These are phyloP conservation scores for Talaromyces liani DNA, from an alignment of 495 filamentous ascomycete species.

Conservation along the genomic window DNA sequence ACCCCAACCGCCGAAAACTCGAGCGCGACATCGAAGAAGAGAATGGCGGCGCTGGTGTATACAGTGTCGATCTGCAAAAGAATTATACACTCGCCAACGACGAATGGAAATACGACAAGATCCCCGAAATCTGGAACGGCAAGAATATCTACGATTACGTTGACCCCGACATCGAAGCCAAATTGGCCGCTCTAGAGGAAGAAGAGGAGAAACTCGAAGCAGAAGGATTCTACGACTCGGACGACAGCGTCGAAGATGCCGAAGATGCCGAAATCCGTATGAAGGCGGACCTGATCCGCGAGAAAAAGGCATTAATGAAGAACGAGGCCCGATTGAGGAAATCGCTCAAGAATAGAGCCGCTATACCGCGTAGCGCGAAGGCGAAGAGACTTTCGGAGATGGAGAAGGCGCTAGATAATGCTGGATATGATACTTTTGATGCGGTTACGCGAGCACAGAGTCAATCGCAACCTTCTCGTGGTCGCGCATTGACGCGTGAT, in stretches of 20 bases:
- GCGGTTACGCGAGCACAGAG: slow-evolving; percentile 64
- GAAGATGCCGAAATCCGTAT: slow-evolving; percentile 78
- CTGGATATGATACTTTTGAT: slow-evolving; percentile 76
- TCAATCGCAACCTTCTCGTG: slow-evolving; percentile 50
- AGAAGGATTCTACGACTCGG: slow-evolving; percentile 71
- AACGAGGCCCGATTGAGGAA: slow-evolving; percentile 91
- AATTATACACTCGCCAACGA: slow-evolving; percentile 77
- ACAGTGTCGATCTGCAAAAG: slow-evolving; percentile 81
- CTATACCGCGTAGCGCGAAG: slow-evolving; percentile 71
- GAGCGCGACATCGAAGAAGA: slow-evolving; percentile 87
- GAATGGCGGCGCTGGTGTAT: slow-evolving; percentile 91
- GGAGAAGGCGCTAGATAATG: slow-evolving; percentile 71
- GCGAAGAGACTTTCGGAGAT: slow-evolving; percentile 75
- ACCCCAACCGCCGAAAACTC: slow-evolving; percentile 69
- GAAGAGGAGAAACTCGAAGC: slow-evolving; percentile 88
- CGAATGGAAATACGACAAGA: slow-evolving; percentile 92
- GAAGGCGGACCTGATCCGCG: slow-evolving; percentile 91
- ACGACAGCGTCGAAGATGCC: slow-evolving; percentile 64
- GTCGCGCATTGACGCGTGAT: slow-evolving; percentile 47
- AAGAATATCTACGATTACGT: slow-evolving; percentile 96
- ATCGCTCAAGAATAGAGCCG: slow-evolving; percentile 89
- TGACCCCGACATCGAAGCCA: slow-evolving; percentile 91
- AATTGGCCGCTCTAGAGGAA: slow-evolving; percentile 82
- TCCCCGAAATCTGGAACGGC: slow-evolving; percentile 87
- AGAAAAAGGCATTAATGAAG: slow-evolving; percentile 79